Percentiles rank a stretch among this genome's conserved stretches.
These are phyloP conservation scores for Tremella mesenterica DNA, from an alignment of 768 basidiomycete species.

Conservation along the genomic window DNA sequence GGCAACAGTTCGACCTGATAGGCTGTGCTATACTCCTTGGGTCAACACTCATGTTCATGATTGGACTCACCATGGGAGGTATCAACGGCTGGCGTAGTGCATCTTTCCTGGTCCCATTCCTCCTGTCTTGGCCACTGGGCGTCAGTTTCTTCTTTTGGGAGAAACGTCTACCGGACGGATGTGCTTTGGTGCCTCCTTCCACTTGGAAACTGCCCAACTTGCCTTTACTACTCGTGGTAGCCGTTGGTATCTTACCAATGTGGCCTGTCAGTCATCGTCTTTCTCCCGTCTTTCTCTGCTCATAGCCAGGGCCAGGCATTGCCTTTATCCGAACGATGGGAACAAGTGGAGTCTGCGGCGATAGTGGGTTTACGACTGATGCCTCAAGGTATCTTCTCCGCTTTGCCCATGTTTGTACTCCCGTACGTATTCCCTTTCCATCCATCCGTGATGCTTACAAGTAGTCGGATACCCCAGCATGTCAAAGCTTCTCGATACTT, in stretches of 20 bases:
- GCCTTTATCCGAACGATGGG: neutral
- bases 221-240: conserved; percentile 22
- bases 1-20: conserved; percentile 15
- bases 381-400: conserved; percentile 10
- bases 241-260: conserved; percentile 13
- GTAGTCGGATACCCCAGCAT: neutral
- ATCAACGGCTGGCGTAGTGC: conserved; percentile 25
- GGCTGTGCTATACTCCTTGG: conserved; percentile 12
- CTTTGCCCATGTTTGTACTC: neutral
- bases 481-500: neutral
- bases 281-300: neutral
- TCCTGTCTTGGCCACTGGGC: conserved; percentile 21
- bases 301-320: neutral
- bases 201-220: conserved; percentile 37
- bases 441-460: neutral
- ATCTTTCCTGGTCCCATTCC: conserved; percentile 26
- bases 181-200: conserved; percentile 25
- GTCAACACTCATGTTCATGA: conserved; percentile 30
- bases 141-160: conserved; percentile 31
- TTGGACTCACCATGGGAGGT: conserved; percentile 35
- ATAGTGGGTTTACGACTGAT: conserved; percentile 21
- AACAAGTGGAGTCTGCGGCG: conserved; percentile 4
- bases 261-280: conserved; percentile 13
- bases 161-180: conserved; percentile 2
- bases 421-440: neutral